phyloP scores from a whole-genome alignment of 2,329 filamentous ascomycete genomes.

The Orbilia javanica region DNA sequence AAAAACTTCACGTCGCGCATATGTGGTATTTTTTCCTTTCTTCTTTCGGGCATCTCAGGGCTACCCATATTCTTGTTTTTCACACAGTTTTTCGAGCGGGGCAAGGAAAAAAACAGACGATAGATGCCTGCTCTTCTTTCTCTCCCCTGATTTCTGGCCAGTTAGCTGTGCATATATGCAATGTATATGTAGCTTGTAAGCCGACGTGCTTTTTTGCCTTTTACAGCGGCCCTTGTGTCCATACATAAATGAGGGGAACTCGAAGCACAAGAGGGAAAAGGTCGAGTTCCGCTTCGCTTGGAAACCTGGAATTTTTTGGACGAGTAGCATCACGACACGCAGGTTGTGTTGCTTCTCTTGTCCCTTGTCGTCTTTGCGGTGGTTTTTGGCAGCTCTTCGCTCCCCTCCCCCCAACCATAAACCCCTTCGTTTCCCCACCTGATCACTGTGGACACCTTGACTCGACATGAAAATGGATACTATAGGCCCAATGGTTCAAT shows the following conservation, averaged over 20 bases:
- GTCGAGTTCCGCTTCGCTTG: conserved; percentile 58
- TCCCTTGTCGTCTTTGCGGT: conserved; percentile 18
- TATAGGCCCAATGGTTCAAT: conserved; percentile 29
- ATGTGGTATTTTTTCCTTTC: conserved; percentile 31
- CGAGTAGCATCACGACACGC: conserved; percentile 59
- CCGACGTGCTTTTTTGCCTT: conserved; percentile 52
- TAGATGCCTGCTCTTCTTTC: conserved; percentile 38
- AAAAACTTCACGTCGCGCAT: conserved; percentile 47
- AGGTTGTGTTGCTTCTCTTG: conserved; percentile 51
- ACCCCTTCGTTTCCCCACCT: conserved; percentile 20
- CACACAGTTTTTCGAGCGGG: conserved; percentile 38
- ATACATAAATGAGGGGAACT: conserved; percentile 44
- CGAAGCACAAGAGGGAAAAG: conserved; percentile 23
- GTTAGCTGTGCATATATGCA: conserved; percentile 59
- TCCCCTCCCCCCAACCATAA: conserved; percentile 3
- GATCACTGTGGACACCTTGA: conserved; percentile 14
- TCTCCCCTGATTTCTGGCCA: conserved; percentile 55
- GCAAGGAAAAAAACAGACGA: conserved; percentile 23
- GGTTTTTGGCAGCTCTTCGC: conserved; percentile 29
- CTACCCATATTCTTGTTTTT: conserved; percentile 42
- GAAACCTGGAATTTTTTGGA: conserved; percentile 36
- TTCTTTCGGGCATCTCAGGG: conserved; percentile 57
- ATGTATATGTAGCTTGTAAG: conserved; percentile 57
- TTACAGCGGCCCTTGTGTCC: conserved; percentile 33
- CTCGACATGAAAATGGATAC: conserved; percentile 10